Evolutionary conservation across 306 rosid species (phyloP).

Genomic region (Vachellia collinsii): DNA sequence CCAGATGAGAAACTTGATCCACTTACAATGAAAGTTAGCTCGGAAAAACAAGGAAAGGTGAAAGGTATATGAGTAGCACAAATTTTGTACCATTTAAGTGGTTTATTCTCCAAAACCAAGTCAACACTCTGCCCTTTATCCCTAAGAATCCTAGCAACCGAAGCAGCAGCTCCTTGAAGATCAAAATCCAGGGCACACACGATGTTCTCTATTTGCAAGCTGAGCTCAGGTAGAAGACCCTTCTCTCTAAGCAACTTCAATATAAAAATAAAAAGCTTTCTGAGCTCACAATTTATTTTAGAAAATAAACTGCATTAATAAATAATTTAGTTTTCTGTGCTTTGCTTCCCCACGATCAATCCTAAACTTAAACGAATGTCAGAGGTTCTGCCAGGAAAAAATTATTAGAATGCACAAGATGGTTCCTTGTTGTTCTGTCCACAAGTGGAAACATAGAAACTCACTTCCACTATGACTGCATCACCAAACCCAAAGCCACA

Average conservation of each 20-base stretch:
- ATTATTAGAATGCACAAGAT: constrained; percentile 16
- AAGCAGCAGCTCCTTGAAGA: constrained; percentile 90
- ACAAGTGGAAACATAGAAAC: constrained; percentile 38
- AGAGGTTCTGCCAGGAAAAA: constrained; percentile 21
- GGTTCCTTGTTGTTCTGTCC: constrained; percentile 25
- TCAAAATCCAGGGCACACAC: constrained; percentile 87
- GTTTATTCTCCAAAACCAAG: constrained; percentile 92
- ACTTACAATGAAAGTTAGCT: constrained; percentile 6
- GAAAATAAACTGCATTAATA: neutral
- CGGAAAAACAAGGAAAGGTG: constrained; percentile 7
- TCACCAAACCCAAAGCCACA: constrained; percentile 99
- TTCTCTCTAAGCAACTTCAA: constrained; percentile 90
- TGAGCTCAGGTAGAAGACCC: constrained; percentile 77
- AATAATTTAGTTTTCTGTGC: neutral
- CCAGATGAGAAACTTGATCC: constrained; percentile 25
- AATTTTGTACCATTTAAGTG: constrained; percentile 77
- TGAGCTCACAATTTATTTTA: neutral
- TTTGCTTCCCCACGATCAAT: constrained; percentile 21
- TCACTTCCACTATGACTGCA: constrained; percentile 94
- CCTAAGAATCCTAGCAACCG: constrained; percentile 79
- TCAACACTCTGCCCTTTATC: constrained; percentile 80
- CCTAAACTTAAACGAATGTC: neutral
- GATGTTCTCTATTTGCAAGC: constrained; percentile 63
- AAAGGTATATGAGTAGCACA: constrained; percentile 1
- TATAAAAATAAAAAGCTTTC: constrained; percentile 15